Evolutionary conservation across 202 grass and related monocot species (phyloP).

Genomic region (Setaria italica): DNA sequence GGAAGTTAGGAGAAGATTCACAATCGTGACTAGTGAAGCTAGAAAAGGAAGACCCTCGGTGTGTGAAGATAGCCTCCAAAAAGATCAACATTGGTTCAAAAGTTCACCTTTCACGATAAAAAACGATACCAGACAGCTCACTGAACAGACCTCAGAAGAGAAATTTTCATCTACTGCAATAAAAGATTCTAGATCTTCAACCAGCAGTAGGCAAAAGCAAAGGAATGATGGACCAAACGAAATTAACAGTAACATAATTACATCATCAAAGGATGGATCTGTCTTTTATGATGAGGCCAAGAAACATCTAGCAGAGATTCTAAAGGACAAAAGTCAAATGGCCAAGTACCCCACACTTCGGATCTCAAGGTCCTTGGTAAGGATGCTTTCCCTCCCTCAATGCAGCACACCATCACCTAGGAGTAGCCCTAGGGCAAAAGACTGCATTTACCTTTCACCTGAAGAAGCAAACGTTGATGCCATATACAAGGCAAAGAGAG

Average conservation of each 20-base stretch:
- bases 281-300: slow-evolving; percentile 75
- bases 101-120: slow-evolving; percentile 52
- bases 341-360: slow-evolving; percentile 47
- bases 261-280: slow-evolving; percentile 50
- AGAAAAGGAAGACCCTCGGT: slow-evolving; percentile 43
- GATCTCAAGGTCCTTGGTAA: slow-evolving; percentile 64
- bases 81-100: slow-evolving; percentile 46
- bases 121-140: slow-evolving; percentile 22
- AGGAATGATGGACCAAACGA: neutral
- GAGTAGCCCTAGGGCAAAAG: slow-evolving; percentile 41
- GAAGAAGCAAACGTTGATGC: slow-evolving; percentile 36
- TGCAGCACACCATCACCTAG: slow-evolving; percentile 52
- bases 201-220: slow-evolving; percentile 42
- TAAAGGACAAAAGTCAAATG: slow-evolving; percentile 55
- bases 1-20: slow-evolving; percentile 80
- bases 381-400: slow-evolving; percentile 72
- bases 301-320: slow-evolving; percentile 83
- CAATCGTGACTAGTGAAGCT: slow-evolving; percentile 59
- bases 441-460: slow-evolving; percentile 45
- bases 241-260: slow-evolving; percentile 28
- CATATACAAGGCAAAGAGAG: slow-evolving; percentile 38
- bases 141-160: slow-evolving; percentile 3
- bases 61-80: slow-evolving; percentile 47
- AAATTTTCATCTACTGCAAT: neutral
- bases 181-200: slow-evolving; percentile 16